Evolutionary conservation across 768 basidiomycete species (phyloP), one percentile per base, ranked within the genome.

Genomic region (Holtermanniella nyarrowii): DNA sequence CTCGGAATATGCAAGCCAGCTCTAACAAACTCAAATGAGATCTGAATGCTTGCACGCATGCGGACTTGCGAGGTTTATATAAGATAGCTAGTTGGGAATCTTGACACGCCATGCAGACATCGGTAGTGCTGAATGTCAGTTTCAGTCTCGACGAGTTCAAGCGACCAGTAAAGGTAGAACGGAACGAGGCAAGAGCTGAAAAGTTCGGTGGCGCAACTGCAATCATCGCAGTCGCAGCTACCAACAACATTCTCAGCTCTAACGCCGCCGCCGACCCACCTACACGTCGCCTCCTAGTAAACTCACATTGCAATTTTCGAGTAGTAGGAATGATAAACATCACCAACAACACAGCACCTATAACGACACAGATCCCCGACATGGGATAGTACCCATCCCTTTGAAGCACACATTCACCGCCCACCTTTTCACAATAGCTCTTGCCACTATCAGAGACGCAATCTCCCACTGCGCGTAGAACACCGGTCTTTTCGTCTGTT

Each of bases 391-490:
- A 97, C 11, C 95, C 95, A 71, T 99, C 95, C 21, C 78, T 78
- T 70, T 86, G 81, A 1, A 83, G 86, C 45, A 85, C 75, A 70
- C 95, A 99, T 39, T 76, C 72, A 0, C 95, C 95, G 11, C 79
- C 82, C 48, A 86, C 75, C 2, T 81, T 79, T 20, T 77, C 75
- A 71, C 95, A 97, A 4, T 76, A 72, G 5, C 78, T 75, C 66
- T 90, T 93, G 21, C 93, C 95, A 53, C 83, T 82, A 12, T 97
- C 93, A 3, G 89, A 88, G 27, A 90, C 84, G 71, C 95, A 97
- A 70, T 96, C 93, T 12, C 79, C 73, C 18, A 82, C 87, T 88
- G 59, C 31, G 31, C 31, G 31, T 7, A 37, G 31, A 7, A 37
- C 7, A 16, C 31, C 31, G 10, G 31, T 7, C 31, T 37, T 37